Conservation (phyloP, 2,329 filamentous ascomycete species). For the Aurifilum marmelostoma region DNA sequence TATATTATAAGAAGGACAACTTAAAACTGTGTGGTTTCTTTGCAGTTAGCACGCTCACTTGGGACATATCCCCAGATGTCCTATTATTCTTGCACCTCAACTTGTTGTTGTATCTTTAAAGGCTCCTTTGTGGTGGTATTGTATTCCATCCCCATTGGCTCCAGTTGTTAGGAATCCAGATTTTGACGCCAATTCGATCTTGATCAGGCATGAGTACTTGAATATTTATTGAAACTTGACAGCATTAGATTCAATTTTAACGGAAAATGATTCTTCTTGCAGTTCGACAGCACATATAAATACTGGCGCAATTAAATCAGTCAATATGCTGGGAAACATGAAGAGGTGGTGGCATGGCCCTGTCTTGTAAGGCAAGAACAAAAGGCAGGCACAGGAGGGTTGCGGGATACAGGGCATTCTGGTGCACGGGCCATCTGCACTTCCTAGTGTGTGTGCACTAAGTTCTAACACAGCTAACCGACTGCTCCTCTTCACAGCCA, state of each 20-base stretch:
- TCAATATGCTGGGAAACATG: not conserved
- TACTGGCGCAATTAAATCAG: not conserved
- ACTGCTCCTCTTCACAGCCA: not conserved
- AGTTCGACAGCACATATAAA: too few species aligned
- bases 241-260: too few species aligned
- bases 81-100: not conserved
- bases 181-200: not conserved
- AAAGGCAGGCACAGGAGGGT: not conserved
- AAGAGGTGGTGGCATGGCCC: slow-evolving; percentile 1
- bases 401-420: too few species aligned
- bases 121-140: not conserved
- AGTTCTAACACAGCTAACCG: not conserved
- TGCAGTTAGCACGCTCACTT: too few species aligned
- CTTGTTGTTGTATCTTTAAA: not conserved
- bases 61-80: too few species aligned
- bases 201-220: not conserved
- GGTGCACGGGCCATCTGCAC: not conserved
- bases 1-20: too few species aligned
- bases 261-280: too few species aligned
- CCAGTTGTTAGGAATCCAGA: too few species aligned
- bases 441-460: not conserved
- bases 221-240: not conserved
- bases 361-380: not conserved
- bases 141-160: too few species aligned
- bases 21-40: too few species aligned